phyloP scores from a whole-genome alignment of 2,329 filamentous ascomycete genomes.

The Phaeomoniella chlamydospora region DNA sequence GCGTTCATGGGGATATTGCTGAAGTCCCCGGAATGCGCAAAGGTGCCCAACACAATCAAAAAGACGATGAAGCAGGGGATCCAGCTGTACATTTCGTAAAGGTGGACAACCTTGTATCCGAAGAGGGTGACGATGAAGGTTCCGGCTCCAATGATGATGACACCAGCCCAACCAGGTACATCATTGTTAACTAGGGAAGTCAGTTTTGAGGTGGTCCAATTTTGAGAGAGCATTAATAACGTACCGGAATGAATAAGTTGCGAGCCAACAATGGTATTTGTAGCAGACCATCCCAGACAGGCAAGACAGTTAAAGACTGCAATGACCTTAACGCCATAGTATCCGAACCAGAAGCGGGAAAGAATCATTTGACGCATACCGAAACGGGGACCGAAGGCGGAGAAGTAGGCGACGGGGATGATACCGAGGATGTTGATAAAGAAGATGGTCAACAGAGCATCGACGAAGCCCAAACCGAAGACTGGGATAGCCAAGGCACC shows the following conservation, averaged over 20 bases:
- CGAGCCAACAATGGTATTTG: slow-evolving; percentile 68
- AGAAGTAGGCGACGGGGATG: slow-evolving; percentile 61
- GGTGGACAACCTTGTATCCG: slow-evolving; percentile 62
- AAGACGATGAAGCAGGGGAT: slow-evolving; percentile 60
- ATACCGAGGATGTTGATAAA: slow-evolving; percentile 66
- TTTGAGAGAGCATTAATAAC: slow-evolving; percentile 42
- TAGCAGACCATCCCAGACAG: slow-evolving; percentile 60
- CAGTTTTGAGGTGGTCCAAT: background rate
- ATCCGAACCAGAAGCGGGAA: slow-evolving; percentile 65
- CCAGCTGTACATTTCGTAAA: slow-evolving; percentile 64
- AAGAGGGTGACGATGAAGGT: slow-evolving; percentile 60
- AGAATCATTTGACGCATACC: slow-evolving; percentile 69
- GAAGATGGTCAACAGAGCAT: slow-evolving; percentile 55
- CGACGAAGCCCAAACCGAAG: slow-evolving; percentile 58
- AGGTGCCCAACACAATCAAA: slow-evolving; percentile 53
- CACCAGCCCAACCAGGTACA: slow-evolving; percentile 57
- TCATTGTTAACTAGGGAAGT: background rate
- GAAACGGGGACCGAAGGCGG: slow-evolving; percentile 59
- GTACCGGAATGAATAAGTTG: slow-evolving; percentile 62
- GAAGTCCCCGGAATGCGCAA: slow-evolving; percentile 54
- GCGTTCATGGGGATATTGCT: slow-evolving; percentile 43
- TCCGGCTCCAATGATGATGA: slow-evolving; percentile 55
- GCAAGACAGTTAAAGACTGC: slow-evolving; percentile 57
- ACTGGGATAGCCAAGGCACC: slow-evolving; percentile 55
- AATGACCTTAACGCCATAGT: slow-evolving; percentile 53